Conservation (phyloP, 768 basidiomycete species). For the Suillus variegatus region DNA sequence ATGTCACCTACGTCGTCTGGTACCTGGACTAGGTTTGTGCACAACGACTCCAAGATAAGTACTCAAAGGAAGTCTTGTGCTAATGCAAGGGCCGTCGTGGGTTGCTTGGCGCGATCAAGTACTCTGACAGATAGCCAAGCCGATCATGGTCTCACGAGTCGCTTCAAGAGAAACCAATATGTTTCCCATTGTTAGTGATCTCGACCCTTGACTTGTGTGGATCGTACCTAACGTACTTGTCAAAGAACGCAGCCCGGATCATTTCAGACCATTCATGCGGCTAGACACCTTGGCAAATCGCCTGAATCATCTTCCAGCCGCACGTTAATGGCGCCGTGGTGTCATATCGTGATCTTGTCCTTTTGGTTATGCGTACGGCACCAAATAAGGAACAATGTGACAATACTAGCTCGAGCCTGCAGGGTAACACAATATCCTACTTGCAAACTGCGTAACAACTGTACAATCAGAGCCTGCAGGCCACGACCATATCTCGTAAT, state of each 20-base stretch:
- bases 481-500: neutral
- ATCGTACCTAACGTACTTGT: neutral
- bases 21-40: neutral
- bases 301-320: neutral
- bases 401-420: neutral
- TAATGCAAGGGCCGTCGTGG: neutral
- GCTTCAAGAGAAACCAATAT: neutral
- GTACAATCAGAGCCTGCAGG: neutral
- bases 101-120: neutral
- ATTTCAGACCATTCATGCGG: neutral
- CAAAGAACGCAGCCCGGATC: neutral
- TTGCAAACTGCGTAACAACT: neutral
- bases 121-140: neutral
- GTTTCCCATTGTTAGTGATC: neutral
- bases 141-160: too few species aligned
- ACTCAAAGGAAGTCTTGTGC: neutral
- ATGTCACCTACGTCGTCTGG: neutral
- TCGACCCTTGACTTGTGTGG: neutral
- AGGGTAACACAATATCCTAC: neutral
- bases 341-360: constrained; percentile 5
- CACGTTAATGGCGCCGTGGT: neutral
- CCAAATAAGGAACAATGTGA: neutral
- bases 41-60: neutral
- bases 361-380: neutral
- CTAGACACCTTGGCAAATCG: neutral